phyloP scores from a whole-genome alignment of 371 early-diverging fungal species.

The Haplosporangium sp. region DNA sequence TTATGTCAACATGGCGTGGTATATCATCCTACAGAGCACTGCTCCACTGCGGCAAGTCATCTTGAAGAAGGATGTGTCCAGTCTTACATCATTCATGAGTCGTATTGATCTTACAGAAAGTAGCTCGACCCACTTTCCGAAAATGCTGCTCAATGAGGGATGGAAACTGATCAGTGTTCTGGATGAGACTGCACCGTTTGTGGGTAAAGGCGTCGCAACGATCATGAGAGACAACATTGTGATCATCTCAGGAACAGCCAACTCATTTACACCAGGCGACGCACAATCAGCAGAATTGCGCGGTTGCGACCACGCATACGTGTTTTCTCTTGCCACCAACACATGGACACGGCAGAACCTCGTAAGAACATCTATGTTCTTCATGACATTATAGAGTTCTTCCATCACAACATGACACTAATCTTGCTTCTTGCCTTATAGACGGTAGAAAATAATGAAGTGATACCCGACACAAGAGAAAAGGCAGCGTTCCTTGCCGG shows the following conservation, averaged over 20 bases:
- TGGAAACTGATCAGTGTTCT: constrained; percentile 30
- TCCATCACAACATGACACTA: background rate
- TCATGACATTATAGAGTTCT: background rate
- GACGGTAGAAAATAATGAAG: constrained; percentile 19
- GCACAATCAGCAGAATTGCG: constrained; percentile 19
- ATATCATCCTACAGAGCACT: constrained; percentile 48
- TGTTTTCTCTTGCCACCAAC: constrained; percentile 23
- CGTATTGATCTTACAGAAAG: constrained; percentile 32
- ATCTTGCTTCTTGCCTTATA: background rate
- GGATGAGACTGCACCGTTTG: constrained; percentile 47
- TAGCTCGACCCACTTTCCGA: constrained; percentile 33
- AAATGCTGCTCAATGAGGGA: constrained; percentile 22
- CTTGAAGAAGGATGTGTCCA: constrained; percentile 28
- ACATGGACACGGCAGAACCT: constrained; percentile 35
- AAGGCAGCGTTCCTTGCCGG: constrained; percentile 48
- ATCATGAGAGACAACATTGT: constrained; percentile 26
- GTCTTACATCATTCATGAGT: constrained; percentile 29
- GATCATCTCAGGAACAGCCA: constrained; percentile 46
- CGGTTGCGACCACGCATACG: constrained; percentile 45
- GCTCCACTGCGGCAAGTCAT: constrained; percentile 46
- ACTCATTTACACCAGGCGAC: constrained; percentile 48
- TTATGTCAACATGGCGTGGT: constrained; percentile 30
- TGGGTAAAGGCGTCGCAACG: constrained; percentile 42
- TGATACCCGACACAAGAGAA: constrained; percentile 43
- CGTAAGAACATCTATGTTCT: constrained; percentile 9